Base-by-base conservation (phyloP, 768 basidiomycete genomes). In the Xerocomus potaroensis region DNA sequence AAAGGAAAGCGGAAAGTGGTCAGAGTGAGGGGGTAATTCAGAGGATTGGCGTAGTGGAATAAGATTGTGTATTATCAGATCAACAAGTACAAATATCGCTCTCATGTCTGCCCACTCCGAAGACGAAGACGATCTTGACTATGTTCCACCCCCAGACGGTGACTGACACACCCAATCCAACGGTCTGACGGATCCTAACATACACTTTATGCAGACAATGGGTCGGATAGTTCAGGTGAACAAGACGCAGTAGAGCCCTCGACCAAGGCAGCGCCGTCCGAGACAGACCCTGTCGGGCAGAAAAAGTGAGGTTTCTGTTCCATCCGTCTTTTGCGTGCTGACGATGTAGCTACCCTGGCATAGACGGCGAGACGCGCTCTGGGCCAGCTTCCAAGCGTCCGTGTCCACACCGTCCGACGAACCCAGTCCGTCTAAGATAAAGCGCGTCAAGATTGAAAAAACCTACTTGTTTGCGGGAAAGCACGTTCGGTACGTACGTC, bases 1-100 rank as follows among this genome's bases (percentile, higher is more conserved):
- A 89, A 89, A 62, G 87, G 87, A 27, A 90, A 90, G 63, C 71
- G 85, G 68, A 90, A 87, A 63, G 84, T 91, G 7, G 77, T 91
- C 15, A 72, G 87, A 53, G 84, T 91, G 11, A 75, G 84, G 51
- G 81, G 78, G 37, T 84, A 53, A 55, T 30, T 12, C 26, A 15
- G 30, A 21, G 11, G 19, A 24, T 3, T 31, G 40, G 36, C 29
- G 42, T 50, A 35, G 45, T 50, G 50, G n/a, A n/a, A 29, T 59
- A 49, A 50, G 26, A 47, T 27, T 7, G 29, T 61, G 57, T 59
- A 62, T 51, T 40, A 32, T 38, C 41, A 52, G 50, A 56, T 53
- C 53, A 65, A 65, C 55, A 67, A 45, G 5, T 33, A 49, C 54
- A 65, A 65, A 65, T 49, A 65, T 50, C 11, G 15, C 41, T n/a